Evolutionary conservation across 2,329 filamentous ascomycete genomes (phyloP).

Genomic region (Cladosporium sp.): DNA sequence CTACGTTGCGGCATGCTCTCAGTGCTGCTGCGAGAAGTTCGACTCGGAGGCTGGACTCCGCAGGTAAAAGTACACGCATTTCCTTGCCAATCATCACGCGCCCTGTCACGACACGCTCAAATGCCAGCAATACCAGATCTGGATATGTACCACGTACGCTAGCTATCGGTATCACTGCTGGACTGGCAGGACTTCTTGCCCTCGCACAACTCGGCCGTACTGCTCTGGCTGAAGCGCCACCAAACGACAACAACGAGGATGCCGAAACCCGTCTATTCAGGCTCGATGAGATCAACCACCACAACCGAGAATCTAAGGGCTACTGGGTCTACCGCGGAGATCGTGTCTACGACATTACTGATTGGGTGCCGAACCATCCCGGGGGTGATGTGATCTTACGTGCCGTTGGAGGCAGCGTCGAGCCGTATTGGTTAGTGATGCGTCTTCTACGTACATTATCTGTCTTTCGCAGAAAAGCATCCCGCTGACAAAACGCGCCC

Average conservation of each 20-base stretch:
- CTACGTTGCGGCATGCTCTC: not conserved
- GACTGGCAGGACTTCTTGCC: not conserved
- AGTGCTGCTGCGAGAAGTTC: not conserved
- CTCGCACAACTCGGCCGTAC: not conserved
- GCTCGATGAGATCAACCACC: constrained; percentile 29
- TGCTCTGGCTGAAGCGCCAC: not conserved
- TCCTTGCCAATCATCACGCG: not conserved
- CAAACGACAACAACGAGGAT: not conserved
- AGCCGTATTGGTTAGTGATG: constrained; percentile 55
- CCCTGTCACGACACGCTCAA: not conserved
- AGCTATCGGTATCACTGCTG: not conserved
- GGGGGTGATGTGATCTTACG: constrained; percentile 65
- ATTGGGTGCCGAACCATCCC: constrained; percentile 63
- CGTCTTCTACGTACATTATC: too few species aligned
- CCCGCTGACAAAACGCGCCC: not conserved
- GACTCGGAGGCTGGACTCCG: not conserved
- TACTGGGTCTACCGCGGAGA: constrained; percentile 64
- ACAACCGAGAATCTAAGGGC: constrained; percentile 40
- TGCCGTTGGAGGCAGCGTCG: constrained; percentile 61
- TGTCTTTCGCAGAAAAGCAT: not conserved
- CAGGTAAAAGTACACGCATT: constrained; percentile 4
- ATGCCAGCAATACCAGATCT: not conserved
- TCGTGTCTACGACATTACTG: constrained; percentile 67
- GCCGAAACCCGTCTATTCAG: constrained; percentile 14
- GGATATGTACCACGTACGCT: not conserved